These are phyloP conservation scores for Aspergillus sp. DNA, from an alignment of 2,329 filamentous ascomycete species.

Conservation along the genomic window DNA sequence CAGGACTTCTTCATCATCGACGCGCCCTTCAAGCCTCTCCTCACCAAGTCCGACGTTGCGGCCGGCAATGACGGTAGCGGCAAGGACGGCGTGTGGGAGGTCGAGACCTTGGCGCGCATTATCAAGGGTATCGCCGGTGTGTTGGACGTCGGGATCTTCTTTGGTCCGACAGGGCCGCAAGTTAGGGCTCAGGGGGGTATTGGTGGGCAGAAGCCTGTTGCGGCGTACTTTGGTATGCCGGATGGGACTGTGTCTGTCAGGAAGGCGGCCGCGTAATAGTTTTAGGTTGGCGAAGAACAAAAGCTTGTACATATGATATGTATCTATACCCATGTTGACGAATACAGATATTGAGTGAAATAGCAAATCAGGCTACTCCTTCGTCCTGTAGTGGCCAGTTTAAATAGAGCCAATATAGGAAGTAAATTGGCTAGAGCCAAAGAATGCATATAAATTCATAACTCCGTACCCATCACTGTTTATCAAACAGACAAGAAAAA, in stretches of 20 bases:
- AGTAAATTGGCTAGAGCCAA: no score
- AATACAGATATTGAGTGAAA: no score
- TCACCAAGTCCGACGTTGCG: conserved; percentile 52
- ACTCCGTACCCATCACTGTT: conserved; percentile 2
- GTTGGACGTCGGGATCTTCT: conserved; percentile 85
- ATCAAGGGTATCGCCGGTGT: conserved; percentile 81
- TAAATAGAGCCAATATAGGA: no score
- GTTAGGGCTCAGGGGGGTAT: conserved; percentile 52
- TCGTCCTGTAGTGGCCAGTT: no score
- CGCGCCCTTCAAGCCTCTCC: conserved; percentile 71
- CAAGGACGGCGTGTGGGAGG: conserved; percentile 66
- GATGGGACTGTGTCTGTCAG: conserved; percentile 59
- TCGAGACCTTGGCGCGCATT: conserved; percentile 61
- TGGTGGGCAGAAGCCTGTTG: conserved; percentile 81
- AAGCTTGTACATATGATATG: conserved; percentile 7
- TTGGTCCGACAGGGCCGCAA: conserved; percentile 68
- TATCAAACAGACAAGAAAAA: conserved; percentile 8
- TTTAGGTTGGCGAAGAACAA: neutral
- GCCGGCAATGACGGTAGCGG: conserved; percentile 46
- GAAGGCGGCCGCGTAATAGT: conserved; percentile 24
- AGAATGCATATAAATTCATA: neutral
- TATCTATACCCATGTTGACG: neutral
- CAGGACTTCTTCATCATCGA: conserved; percentile 88
- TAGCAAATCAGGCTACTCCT: no score
- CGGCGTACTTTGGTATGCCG: conserved; percentile 89